Evolutionary conservation across 352 stramenopile genomes (phyloP).

Genomic region (Hyphochytrium catenoides): DNA sequence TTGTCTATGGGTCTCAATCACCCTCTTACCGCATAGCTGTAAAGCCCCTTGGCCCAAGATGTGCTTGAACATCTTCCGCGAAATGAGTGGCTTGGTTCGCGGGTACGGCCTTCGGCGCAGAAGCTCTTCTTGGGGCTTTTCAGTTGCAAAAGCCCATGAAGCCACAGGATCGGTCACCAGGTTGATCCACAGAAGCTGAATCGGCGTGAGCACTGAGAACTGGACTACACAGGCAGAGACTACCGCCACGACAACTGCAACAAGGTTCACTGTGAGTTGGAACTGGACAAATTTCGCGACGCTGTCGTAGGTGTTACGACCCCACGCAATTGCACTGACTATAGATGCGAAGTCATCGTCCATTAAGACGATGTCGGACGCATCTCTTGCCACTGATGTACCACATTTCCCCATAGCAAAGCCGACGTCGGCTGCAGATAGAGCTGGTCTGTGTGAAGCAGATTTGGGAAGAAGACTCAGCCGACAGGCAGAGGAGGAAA

Average conservation of each 20-base stretch:
- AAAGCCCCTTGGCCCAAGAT: conserved; percentile 75
- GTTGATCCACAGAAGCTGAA: conserved; percentile 96
- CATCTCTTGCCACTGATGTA: conserved; percentile 80
- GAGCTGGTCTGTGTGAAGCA: too few relatives aligned
- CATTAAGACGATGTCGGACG: conserved; percentile 86
- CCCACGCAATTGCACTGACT: conserved; percentile 84
- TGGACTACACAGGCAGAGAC: conserved; percentile 47
- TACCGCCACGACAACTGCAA: conserved; percentile 75
- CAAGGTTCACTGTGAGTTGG: conserved; percentile 90
- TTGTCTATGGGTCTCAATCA: too few relatives aligned
- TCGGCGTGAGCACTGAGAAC: conserved; percentile 69
- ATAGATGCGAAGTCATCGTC: conserved; percentile 93
- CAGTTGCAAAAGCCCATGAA: conserved; percentile 78
- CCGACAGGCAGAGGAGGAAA: too few relatives aligned
- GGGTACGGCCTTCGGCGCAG: conserved; percentile 74
- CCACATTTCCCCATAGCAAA: conserved; percentile 90
- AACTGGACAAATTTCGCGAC: conserved; percentile 96
- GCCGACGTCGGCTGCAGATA: conserved; percentile 91
- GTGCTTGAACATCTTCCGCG: conserved; percentile 79
- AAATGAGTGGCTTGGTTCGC: conserved; percentile 74
- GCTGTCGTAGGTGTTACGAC: conserved; percentile 84
- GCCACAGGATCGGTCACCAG: conserved; percentile 96
- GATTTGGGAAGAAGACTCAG: too few relatives aligned
- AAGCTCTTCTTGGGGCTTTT: conserved; percentile 64
- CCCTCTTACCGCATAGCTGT: too few relatives aligned